These are phyloP conservation scores for Thraustochytrium sp. DNA, from an alignment of 352 stramenopile species.

Conservation along the genomic window DNA sequence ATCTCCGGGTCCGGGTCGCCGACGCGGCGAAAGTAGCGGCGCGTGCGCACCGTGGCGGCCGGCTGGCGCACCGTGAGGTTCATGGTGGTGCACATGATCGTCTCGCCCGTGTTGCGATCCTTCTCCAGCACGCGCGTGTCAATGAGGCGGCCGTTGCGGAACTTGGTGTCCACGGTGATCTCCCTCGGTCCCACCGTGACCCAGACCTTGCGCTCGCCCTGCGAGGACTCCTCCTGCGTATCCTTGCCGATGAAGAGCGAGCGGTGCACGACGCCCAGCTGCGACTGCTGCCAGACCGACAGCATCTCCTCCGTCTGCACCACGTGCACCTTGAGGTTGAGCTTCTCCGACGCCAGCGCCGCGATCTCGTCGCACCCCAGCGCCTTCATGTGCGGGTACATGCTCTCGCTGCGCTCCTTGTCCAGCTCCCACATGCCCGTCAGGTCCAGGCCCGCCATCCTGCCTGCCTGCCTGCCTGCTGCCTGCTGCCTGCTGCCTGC, in stretches of 20 bases:
- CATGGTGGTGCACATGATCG: conserved; percentile 16
- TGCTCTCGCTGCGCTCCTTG: conserved; percentile 37
- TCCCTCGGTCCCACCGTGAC: background rate
- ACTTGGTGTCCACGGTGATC: conserved; percentile 40
- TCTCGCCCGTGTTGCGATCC: background rate
- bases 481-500: background rate
- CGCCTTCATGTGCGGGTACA: conserved; percentile 44
- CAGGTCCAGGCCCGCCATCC: background rate
- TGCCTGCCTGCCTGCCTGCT: background rate
- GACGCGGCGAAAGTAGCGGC: conserved; percentile 14
- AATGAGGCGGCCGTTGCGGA: conserved; percentile 19
- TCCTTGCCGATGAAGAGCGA: conserved; percentile 33
- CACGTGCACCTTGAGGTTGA: conserved; percentile 40
- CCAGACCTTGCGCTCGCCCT: conserved; percentile 38
- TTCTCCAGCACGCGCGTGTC: conserved; percentile 10
- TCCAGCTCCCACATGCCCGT: conserved; percentile 33
- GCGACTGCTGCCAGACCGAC: conserved; percentile 36
- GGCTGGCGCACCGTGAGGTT: background rate
- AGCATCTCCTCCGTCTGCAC: conserved; percentile 1
- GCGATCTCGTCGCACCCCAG: conserved; percentile 43
- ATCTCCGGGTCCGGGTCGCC: conserved; percentile 28
- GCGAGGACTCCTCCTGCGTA: background rate
- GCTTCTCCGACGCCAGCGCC: conserved; percentile 32
- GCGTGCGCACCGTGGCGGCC: background rate
- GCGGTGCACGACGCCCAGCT: conserved; percentile 29